A percentile compares a stretch with the other conserved stretches of the same genome.
phyloP scores from a whole-genome alignment of 2,329 filamentous ascomycete species.

The Helicocarpus griseus region DNA sequence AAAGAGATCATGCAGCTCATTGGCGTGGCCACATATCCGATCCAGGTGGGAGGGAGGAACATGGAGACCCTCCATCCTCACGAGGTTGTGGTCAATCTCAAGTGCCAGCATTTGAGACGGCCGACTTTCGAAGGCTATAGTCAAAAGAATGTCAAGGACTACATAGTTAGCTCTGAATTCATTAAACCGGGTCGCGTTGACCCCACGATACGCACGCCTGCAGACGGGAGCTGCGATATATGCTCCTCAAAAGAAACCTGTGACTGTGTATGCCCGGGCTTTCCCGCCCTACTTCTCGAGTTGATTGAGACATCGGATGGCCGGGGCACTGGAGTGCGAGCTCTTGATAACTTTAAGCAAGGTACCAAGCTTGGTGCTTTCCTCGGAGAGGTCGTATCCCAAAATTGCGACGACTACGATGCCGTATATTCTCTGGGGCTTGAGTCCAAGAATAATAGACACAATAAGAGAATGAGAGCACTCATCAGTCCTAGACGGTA shows the following conservation, averaged over 20 bases:
- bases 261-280: conserved; percentile 12
- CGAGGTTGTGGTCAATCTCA: neutral
- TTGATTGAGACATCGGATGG: conserved; percentile 17
- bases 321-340: conserved; percentile 22
- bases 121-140: neutral
- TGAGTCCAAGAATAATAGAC: neutral
- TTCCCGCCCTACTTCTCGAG: conserved; percentile 19
- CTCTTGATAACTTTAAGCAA: conserved; percentile 17
- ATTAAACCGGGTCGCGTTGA: neutral
- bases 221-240: conserved; percentile 14
- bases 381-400: conserved; percentile 16
- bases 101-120: neutral
- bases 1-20: neutral
- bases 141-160: neutral
- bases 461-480: neutral
- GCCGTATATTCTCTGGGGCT: conserved; percentile 13
- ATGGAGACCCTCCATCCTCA: neutral
- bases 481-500: conserved; percentile 13
- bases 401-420: conserved; percentile 4
- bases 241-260: conserved; percentile 14
- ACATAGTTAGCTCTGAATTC: neutral
- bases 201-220: neutral
- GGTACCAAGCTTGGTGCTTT: conserved; percentile 20
- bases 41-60: neutral
- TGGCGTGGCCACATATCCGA: neutral